These are phyloP conservation scores for Phlebiopsis gigantea DNA, from an alignment of 768 basidiomycete species.

Conservation along the genomic window DNA sequence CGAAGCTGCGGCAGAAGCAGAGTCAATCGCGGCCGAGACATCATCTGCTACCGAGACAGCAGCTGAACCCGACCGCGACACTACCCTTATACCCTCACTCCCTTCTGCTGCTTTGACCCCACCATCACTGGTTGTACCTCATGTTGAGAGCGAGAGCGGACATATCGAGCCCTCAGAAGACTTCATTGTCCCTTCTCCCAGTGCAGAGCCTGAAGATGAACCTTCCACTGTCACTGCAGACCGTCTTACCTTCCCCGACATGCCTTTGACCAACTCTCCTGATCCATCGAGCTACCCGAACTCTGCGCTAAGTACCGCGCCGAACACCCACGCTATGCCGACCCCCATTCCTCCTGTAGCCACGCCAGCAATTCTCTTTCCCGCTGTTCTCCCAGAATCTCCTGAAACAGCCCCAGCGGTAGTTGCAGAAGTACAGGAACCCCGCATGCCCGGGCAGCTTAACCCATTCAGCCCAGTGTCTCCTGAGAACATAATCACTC, in stretches of 20 bases:
- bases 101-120: conserved; percentile 1
- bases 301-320: not conserved
- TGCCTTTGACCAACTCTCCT: conserved; percentile 3
- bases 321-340: conserved; percentile 10
- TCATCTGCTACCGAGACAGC: not conserved
- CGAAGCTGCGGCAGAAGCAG: conserved; percentile 43
- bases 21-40: conserved; percentile 13
- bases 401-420: not conserved
- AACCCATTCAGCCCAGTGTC: conserved; percentile 3
- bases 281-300: not conserved
- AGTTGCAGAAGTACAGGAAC: not conserved
- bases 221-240: conserved; percentile 25
- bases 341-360: conserved; percentile 7
- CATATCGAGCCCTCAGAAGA: conserved; percentile 26
- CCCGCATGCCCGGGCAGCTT: not conserved
- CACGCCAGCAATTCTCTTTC: not conserved
- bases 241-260: conserved; percentile 20
- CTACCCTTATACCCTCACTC: conserved; percentile 5
- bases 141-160: conserved; percentile 8
- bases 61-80: not conserved
- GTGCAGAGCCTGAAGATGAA: conserved; percentile 17
- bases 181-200: conserved; percentile 28
- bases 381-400: not conserved
- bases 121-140: not conserved
- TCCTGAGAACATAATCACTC: conserved; percentile 6